Evolutionary conservation across 495 filamentous ascomycete species (phyloP).

Genomic region (Tuber brumale): DNA sequence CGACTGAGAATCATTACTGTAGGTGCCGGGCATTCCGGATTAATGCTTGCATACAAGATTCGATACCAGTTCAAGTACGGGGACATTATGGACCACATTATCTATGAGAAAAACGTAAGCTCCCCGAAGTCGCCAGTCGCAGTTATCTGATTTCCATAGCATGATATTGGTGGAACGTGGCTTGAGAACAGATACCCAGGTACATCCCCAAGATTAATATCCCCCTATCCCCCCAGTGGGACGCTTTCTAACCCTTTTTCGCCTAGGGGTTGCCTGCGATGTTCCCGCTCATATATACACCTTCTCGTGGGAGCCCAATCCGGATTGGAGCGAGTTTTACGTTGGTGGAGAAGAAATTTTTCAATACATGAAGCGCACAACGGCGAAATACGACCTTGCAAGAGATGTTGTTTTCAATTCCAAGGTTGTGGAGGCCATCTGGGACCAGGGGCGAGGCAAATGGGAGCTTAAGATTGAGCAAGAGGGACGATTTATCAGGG

Average conservation of each 20-base stretch:
- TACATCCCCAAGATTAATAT: neutral
- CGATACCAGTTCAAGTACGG: constrained; percentile 23
- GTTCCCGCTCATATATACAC: constrained; percentile 39
- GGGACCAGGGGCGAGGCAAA: constrained; percentile 37
- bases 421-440: constrained; percentile 34
- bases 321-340: constrained; percentile 41
- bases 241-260: neutral
- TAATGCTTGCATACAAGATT: constrained; percentile 38
- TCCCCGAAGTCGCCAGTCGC: neutral
- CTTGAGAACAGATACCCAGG: constrained; percentile 53
- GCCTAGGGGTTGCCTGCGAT: constrained; percentile 30
- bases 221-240: too few relatives aligned
- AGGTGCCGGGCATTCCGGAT: constrained; percentile 34
- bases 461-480: constrained; percentile 42
- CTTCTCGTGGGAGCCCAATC: constrained; percentile 42
- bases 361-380: constrained; percentile 38
- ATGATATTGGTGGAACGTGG: constrained; percentile 58
- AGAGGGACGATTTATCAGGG: constrained; percentile 41
- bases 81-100: constrained; percentile 48
- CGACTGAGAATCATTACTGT: constrained; percentile 31
- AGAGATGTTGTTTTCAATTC: constrained; percentile 38
- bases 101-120: constrained; percentile 69
- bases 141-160: constrained; percentile 2
- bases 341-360: constrained; percentile 34
- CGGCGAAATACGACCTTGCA: constrained; percentile 41